A percentile compares a stretch with the other conserved stretches of the same genome.
Conservation (phyloP, 2,329 filamentous ascomycete species). For the Akanthomyces lecanii region DNA sequence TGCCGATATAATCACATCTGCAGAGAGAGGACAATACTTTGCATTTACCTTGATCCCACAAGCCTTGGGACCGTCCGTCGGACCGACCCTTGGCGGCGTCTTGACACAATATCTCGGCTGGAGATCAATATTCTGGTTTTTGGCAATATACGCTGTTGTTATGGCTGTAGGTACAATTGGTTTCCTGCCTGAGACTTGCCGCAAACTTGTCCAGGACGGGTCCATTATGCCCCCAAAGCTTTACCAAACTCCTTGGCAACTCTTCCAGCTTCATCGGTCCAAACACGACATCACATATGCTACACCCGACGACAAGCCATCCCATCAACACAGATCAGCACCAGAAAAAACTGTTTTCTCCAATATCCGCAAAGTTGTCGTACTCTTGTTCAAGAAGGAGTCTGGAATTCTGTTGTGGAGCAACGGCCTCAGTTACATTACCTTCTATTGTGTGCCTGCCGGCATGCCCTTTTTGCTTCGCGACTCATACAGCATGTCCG, state of each 20-base stretch:
- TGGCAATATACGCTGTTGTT: constrained; percentile 43
- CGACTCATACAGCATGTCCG: constrained; percentile 54
- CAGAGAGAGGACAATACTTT: constrained; percentile 58
- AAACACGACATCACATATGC: constrained; percentile 17
- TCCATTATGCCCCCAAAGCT: constrained; percentile 37
- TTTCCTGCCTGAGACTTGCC: constrained; percentile 52
- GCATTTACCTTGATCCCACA: constrained; percentile 46
- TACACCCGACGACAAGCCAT: background rate
- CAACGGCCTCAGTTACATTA: constrained; percentile 43
- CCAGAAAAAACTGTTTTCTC: constrained; percentile 24
- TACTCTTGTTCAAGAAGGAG: constrained; percentile 39
- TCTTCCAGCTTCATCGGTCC: constrained; percentile 20
- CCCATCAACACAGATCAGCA: constrained; percentile 2
- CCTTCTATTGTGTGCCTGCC: constrained; percentile 46
- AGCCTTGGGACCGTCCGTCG: constrained; percentile 45
- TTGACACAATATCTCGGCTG: constrained; percentile 54
- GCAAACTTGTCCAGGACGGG: constrained; percentile 48
- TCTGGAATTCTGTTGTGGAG: constrained; percentile 42
- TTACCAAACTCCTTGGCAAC: constrained; percentile 34
- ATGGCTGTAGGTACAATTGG: constrained; percentile 38
- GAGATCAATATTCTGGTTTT: constrained; percentile 59
- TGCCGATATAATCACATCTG: constrained; percentile 58
- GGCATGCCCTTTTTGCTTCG: constrained; percentile 40
- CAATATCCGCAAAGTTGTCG: constrained; percentile 38
- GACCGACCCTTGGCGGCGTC: constrained; percentile 56